These are phyloP conservation scores for Elsinoe fawcettii DNA, from an alignment of 2,329 filamentous ascomycete species.

Conservation along the genomic window DNA sequence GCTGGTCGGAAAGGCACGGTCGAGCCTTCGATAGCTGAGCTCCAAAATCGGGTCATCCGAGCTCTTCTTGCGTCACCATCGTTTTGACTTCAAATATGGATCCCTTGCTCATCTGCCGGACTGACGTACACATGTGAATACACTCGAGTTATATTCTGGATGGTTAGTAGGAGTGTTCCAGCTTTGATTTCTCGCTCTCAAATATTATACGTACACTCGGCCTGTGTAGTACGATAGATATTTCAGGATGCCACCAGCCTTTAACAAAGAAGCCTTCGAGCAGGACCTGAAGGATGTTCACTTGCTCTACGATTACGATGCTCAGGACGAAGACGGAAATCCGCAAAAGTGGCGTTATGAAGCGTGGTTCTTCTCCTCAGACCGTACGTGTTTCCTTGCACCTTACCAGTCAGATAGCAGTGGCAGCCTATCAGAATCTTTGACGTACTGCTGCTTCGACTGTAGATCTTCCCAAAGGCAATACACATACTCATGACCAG, in stretches of 20 bases:
- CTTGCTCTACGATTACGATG: conserved; percentile 51
- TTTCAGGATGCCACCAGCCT: neutral
- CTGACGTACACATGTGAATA: too few species aligned
- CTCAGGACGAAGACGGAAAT: conserved; percentile 40
- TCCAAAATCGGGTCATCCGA: neutral
- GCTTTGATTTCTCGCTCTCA: neutral
- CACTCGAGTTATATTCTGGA: too few species aligned
- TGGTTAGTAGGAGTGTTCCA: too few species aligned
- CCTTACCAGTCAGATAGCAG: too few species aligned
- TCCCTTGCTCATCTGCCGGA: too few species aligned
- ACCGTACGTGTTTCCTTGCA: conserved; percentile 17
- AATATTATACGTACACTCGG: neutral
- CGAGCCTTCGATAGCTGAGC: too few species aligned
- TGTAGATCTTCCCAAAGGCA: neutral
- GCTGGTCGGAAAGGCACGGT: too few species aligned
- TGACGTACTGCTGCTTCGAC: too few species aligned
- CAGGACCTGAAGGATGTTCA: conserved; percentile 48
- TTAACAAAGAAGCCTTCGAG: conserved; percentile 33
- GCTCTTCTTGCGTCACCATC: neutral
- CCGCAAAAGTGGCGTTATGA: conserved; percentile 55
- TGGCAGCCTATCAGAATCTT: too few species aligned
- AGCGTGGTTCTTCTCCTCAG: conserved; percentile 52
- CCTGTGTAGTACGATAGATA: too few species aligned
- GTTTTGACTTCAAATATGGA: neutral
- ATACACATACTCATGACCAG: conserved; percentile 26